These are phyloP conservation scores for Pyrenochaeta sp. DNA, from an alignment of 2,329 filamentous ascomycete genomes.

Conservation along the genomic window DNA sequence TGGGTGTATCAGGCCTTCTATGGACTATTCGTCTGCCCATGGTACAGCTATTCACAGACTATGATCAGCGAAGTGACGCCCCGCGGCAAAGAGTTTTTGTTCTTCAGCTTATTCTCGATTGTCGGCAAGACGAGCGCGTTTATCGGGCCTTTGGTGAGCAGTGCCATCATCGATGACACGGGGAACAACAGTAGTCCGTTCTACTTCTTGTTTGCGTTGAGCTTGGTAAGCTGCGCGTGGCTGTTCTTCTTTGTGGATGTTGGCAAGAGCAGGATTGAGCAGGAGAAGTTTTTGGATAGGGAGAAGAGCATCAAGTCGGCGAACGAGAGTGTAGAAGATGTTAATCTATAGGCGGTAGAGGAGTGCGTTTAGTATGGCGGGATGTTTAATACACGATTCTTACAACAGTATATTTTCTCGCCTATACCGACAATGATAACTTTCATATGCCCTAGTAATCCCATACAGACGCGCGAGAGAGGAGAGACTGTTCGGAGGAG, in stretches of 20 bases:
- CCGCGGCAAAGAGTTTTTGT: conserved; percentile 73
- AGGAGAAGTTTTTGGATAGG: conserved; percentile 32
- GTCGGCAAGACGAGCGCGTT: conserved; percentile 74
- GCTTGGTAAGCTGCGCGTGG: conserved; percentile 29
- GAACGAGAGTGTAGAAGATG: background rate
- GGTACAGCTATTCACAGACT: conserved; percentile 75
- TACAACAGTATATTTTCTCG: too few species aligned
- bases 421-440: too few species aligned
- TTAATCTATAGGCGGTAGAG: too few species aligned
- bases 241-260: conserved; percentile 36
- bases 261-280: conserved; percentile 34
- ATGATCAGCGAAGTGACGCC: conserved; percentile 76
- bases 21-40: conserved; percentile 72
- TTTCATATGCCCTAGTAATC: too few species aligned
- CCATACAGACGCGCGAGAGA: too few species aligned
- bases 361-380: too few species aligned
- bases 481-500: too few species aligned
- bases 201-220: conserved; percentile 64
- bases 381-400: too few species aligned
- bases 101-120: conserved; percentile 74
- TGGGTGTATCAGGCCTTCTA: conserved; percentile 65
- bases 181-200: conserved; percentile 69
- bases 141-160: conserved; percentile 73
- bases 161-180: conserved; percentile 72
- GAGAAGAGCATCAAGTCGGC: conserved; percentile 22